Percentiles rank a stretch among this genome's conserved stretches.
Conservation (phyloP, 1,284 basidiomycete genomes). For the Pseudozyma flocculosa region DNA sequence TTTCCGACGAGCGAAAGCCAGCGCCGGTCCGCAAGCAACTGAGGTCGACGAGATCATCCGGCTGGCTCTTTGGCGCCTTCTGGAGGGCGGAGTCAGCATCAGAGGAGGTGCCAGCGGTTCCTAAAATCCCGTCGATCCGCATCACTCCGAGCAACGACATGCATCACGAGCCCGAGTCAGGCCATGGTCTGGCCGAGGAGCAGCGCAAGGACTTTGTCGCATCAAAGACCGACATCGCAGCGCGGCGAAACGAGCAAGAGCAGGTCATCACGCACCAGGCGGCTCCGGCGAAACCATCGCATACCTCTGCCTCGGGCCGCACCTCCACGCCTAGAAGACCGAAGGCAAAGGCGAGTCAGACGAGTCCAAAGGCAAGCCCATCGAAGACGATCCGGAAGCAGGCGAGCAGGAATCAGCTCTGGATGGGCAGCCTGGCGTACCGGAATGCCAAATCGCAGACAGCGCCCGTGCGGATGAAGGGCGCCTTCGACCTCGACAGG, state of each 20-base stretch:
- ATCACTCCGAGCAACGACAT: background rate
- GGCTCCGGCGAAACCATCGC: no score
- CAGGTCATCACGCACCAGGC: no score
- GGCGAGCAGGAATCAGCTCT: conserved; percentile 21
- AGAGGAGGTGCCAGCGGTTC: background rate
- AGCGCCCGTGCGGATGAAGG: conserved; percentile 15
- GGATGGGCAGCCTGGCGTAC: conserved; percentile 33
- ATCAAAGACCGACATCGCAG: no score
- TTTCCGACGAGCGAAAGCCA: background rate
- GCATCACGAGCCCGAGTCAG: no score
- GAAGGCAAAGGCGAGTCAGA: background rate
- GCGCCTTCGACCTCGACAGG: conserved; percentile 3
- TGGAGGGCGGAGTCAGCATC: background rate
- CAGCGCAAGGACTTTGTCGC: no score
- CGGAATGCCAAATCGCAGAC: conserved; percentile 21
- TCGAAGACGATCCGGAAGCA: background rate
- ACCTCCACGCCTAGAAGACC: background rate
- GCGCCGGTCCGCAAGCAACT: background rate
- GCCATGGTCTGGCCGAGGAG: no score
- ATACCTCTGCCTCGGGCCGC: background rate
- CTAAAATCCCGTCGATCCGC: background rate
- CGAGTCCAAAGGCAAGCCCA: background rate
- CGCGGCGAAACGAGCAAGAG: no score
- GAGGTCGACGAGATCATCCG: conserved; percentile 2
- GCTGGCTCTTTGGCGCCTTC: conserved; percentile 15